Evolutionary conservation across 768 basidiomycete genomes (phyloP), one percentile per base, ranked within the genome.

Genomic region (Porpolomopsis calyptriformis): DNA sequence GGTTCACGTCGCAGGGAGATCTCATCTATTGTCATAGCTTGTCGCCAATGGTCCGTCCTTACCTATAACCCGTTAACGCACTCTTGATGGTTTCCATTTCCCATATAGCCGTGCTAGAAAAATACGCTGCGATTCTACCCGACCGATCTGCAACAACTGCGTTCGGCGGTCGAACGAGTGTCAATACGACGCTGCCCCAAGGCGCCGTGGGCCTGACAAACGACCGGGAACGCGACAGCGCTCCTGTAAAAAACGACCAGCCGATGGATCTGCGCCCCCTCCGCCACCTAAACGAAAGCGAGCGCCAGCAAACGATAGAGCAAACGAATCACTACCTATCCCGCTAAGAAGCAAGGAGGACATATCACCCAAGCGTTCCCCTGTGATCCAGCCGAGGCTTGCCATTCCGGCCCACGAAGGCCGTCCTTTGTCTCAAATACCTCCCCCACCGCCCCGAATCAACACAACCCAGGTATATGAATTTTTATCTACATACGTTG

Each of bases 201-300:
- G 84, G 64, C 79, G 87, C 50, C 74, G 86, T 50, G 87, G 87
- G 2, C 86, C 86, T 51, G 86, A 89, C 73, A 88, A 86, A 66
- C 77, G 77, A 56, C 86, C 86, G 48, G 86, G 86, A 23, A 87
- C 85, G 48, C 76, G 85, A 51, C 82, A 85, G 60, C 74, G 86
- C 54, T 82, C 81, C 46, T 87, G 84, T 73, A 88, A 88, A 77
- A 88, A 85, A 70, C 71, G 83, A 48, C 73, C 76, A 27, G 65
- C 72, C 29, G 78, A 80, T 51, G 73, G 68, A 43, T 66, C 73
- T 51, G 65, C 61, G 44, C 58, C 70, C 12, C 71, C 76, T 18
- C 51, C 50, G 47, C 65, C 74, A 47, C 60, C 71, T 41, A 80
- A 80, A 62, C 71, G 76, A 57, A 77, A 72, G 58, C 69, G 72